Evolutionary conservation across 2,329 filamentous ascomycete genomes (phyloP).

Genomic region (Rutstroemia sp.): DNA sequence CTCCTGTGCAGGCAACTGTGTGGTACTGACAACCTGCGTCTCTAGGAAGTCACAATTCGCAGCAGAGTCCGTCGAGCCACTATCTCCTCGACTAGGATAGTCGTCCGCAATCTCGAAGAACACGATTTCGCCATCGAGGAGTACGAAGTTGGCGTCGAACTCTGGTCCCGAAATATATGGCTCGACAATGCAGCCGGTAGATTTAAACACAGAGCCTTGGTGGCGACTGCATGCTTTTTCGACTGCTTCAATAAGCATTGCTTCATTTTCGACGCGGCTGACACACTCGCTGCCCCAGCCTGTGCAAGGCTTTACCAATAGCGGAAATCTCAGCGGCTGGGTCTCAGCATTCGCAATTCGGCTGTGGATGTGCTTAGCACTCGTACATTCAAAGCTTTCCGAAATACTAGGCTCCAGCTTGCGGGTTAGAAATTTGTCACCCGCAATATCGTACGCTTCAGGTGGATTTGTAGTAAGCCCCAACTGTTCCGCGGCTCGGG

Average conservation of each 20-base stretch:
- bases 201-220: constrained; percentile 20
- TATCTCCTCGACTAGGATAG: constrained; percentile 30
- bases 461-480: constrained; percentile 28
- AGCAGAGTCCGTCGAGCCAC: neutral
- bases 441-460: constrained; percentile 26
- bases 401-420: neutral
- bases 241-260: constrained; percentile 5
- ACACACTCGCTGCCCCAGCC: constrained; percentile 2
- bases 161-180: constrained; percentile 36
- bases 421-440: constrained; percentile 28
- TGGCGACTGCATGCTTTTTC: neutral
- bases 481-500: constrained; percentile 28
- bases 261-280: constrained; percentile 16
- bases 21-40: neutral
- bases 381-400: neutral
- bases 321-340: constrained; percentile 12
- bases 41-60: neutral
- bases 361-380: neutral
- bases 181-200: constrained; percentile 29
- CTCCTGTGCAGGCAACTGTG: neutral
- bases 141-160: constrained; percentile 35
- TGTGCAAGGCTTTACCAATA: constrained; percentile 9
- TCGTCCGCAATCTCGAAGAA: constrained; percentile 36
- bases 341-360: constrained; percentile 2
- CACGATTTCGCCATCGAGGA: constrained; percentile 33